Evolutionary conservation across 306 rosid species (phyloP), one percentile per base, ranked within the genome.

Genomic region (Fragaria nilgerrensis): DNA sequence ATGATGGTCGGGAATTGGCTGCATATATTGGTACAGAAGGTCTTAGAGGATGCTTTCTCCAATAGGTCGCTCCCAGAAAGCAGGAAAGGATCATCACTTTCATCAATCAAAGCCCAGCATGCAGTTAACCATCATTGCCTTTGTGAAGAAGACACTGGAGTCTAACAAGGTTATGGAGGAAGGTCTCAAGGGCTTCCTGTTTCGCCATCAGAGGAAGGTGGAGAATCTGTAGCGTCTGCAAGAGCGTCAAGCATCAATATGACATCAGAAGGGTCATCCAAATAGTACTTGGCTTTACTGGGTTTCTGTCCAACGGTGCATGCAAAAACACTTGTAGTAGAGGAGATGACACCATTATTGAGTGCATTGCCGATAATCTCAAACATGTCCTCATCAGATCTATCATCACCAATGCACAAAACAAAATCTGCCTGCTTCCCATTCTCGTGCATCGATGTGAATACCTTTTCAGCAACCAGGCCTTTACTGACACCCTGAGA

Each of bases 281-380:
- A 77, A 74, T 87, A 89, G 79, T 89, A 89, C 77, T 87, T 86
- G 9, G 94, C 94, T 76, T 87, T 89, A 84, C 94, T 89, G 45
- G 94, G 94, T 79, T 89, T 89, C 82, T 87, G 91, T 76, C 94
- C 94, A 25, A 89, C 93, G 0, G 93, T 89, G 77, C 93, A 89
- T 4, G 93, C 93, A 58, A 87, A 89, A 13, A 86, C 90, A 2
- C 45, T 59, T 5, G 87, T 76, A 81, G 68, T 80, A 14, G 83
- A 68, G 34, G 94, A 85, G 23, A 86, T 81, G 29, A 73, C 50
- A 43, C 86, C 75, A 68, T 71, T 85, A 9, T 68, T 73, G 50
- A 77, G 72, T 27, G 94, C 82, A 67, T 53, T 77, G 47, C 82
- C 88, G 59, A 89, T 89, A 36, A 80, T 87, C 87, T 86, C 90